Percentiles rank a stretch among this genome's conserved stretches.
phyloP scores from a whole-genome alignment of 805 yeast genomes.

The Tetrapisispora namnaoensis region DNA sequence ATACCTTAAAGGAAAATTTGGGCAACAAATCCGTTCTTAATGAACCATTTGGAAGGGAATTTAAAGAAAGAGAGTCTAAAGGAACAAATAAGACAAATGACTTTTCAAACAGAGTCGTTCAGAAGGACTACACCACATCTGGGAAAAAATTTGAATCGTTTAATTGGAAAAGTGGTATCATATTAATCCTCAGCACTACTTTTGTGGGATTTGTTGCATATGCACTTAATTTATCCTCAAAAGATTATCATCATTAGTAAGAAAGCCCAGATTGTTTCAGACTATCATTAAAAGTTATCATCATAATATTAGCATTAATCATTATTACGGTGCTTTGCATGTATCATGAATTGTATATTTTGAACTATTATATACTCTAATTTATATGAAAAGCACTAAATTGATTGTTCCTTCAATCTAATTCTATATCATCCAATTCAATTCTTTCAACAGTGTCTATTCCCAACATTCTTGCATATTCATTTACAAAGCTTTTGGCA shows the following conservation, averaged over 20 bases:
- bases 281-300: neutral
- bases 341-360: neutral
- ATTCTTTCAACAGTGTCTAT: slow-evolving; percentile 31
- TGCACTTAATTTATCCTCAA: slow-evolving; percentile 12
- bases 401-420: neutral
- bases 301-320: neutral
- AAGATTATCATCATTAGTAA: neutral
- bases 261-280: neutral
- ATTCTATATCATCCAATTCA: slow-evolving; percentile 26
- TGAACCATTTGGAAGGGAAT: slow-evolving; percentile 2
- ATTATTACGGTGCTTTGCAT: neutral
- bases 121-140: neutral
- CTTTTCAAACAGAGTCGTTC: neutral
- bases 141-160: neutral
- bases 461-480: slow-evolving; percentile 34
- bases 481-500: slow-evolving; percentile 36
- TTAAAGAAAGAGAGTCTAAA: neutral
- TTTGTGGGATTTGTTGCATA: slow-evolving; percentile 14
- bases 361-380: too few relatives aligned
- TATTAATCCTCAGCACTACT: slow-evolving; percentile 9
- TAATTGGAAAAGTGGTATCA: slow-evolving; percentile 2
- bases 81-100: neutral
- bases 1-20: slow-evolving; percentile 13
- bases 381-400: neutral
- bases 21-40: slow-evolving; percentile 12